Base-by-base conservation (phyloP, 495 filamentous ascomycete species). In the Amphirosellinia nigrospora region DNA sequence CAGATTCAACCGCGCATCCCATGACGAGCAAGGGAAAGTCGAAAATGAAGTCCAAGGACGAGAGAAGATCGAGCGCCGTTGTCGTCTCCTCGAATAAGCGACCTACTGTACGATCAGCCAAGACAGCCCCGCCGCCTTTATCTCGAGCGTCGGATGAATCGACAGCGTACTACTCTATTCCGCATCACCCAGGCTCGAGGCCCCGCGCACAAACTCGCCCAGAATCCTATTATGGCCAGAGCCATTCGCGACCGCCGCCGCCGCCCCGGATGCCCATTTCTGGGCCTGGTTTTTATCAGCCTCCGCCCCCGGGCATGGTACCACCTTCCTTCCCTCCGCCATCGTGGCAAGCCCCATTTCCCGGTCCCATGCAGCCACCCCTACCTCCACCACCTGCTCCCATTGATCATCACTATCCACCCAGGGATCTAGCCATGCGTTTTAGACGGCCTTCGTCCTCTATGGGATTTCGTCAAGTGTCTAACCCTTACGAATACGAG, bases 161-260 rank as follows among this genome's bases (percentile, higher is more conserved):
- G 15, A 73, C 77, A 16, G 81, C 79, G 59, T 85, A 82, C 59
- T 81, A 82, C 69, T 73, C 81, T 10, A 73, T 72, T 30, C 77
- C 80, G 13, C 67, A 67, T 28, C 71, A 66, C 34, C 30, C 79
- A 10, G 71, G 78, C n/a, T 77, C 80, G 4, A 81, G 82, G 41
- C 81, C 82, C 56, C 82, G 81, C 0, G 75, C 80, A 56, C 81
- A 80, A 16, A 78, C 79, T 2, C 76, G 81, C 34, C 81, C 82
- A 3, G 71, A 72, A 43, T 81, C 79, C 53, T 83, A 79, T 60
- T 85, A 84, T 68, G 77, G 76, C 39, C 72, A 77, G 43, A 46
- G 70, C 41, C 63, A 69, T 45, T 68, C 74, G 59, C 79, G 79
- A 59, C 79, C 77, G 15, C 68, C 52, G 53, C 79, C 79, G 16